These are phyloP conservation scores for Penicillium concentricum DNA, from an alignment of 2,329 filamentous ascomycete species.

Conservation along the genomic window DNA sequence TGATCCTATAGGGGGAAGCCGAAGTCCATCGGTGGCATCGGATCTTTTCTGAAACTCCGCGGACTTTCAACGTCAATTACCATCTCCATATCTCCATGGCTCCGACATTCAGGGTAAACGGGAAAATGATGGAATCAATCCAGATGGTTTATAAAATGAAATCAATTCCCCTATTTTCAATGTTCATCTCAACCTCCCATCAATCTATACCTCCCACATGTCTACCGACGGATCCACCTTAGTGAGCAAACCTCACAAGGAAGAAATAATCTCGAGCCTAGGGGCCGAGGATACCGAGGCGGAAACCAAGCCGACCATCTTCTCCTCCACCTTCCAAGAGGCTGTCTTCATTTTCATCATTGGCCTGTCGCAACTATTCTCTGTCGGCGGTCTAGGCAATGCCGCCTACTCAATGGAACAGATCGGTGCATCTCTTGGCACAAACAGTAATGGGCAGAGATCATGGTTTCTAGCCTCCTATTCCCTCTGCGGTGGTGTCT, in stretches of 20 bases:
- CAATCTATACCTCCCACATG: not conserved
- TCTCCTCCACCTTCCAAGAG: slow-evolving; percentile 13
- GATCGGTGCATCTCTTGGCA: slow-evolving; percentile 6
- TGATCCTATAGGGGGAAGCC: too few relatives aligned
- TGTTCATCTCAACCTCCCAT: not conserved
- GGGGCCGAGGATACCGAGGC: not conserved
- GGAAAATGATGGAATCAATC: not conserved
- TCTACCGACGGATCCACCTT: not conserved
- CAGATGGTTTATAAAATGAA: not conserved
- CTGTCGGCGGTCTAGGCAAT: slow-evolving; percentile 37
- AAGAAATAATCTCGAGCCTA: not conserved
- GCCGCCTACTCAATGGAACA: slow-evolving; percentile 42
- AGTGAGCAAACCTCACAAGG: not conserved
- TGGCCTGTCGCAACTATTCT: slow-evolving; percentile 48
- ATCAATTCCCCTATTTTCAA: not conserved
- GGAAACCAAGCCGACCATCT: not conserved
- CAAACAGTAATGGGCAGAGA: slow-evolving; percentile 43
- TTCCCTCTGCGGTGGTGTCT: slow-evolving; percentile 51
- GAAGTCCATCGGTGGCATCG: not conserved
- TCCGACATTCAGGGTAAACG: not conserved
- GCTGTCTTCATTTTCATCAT: slow-evolving; percentile 44
- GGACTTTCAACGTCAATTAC: not conserved
- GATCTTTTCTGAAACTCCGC: not conserved
- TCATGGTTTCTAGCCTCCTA: slow-evolving; percentile 54
- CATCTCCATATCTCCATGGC: not conserved